Evolutionary conservation across 352 stramenopile species (phyloP).

Genomic region (Plasmopara halstedii): DNA sequence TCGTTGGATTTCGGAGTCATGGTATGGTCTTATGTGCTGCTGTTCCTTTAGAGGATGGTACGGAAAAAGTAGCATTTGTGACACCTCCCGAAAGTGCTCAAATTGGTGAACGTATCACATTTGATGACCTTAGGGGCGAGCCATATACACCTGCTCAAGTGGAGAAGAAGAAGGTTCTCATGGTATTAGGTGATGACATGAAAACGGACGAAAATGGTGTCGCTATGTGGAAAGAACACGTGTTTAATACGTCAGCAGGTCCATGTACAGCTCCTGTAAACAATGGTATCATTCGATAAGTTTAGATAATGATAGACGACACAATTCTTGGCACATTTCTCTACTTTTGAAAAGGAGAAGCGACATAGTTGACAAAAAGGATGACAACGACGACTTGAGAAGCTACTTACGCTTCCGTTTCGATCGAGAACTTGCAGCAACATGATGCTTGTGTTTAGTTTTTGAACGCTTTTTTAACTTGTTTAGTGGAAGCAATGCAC

Average conservation of each 20-base stretch:
- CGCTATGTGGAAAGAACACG: conserved; percentile 79
- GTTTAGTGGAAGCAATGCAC: conserved; percentile 41
- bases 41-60: conserved; percentile 50
- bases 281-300: conserved; percentile 78
- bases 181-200: conserved; percentile 70
- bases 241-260: conserved; percentile 64
- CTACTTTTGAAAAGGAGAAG: too few relatives aligned
- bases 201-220: conserved; percentile 70
- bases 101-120: conserved; percentile 69
- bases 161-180: conserved; percentile 88
- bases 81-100: conserved; percentile 67
- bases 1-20: conserved; percentile 87
- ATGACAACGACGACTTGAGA: too few relatives aligned
- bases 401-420: conserved; percentile 48
- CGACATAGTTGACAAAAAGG: too few relatives aligned
- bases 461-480: conserved; percentile 32
- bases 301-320: too few relatives aligned
- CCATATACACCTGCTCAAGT: conserved; percentile 75
- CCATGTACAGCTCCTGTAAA: conserved; percentile 60
- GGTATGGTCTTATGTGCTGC: conserved; percentile 89
- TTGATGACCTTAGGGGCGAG: conserved; percentile 58
- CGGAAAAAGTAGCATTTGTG: conserved; percentile 81
- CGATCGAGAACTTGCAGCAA: conserved; percentile 6
- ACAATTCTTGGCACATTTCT: too few relatives aligned
- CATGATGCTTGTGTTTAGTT: conserved; percentile 14